These are phyloP conservation scores for Zygotorulaspora danielsina DNA, from an alignment of 805 yeast genomes.

Conservation along the genomic window DNA sequence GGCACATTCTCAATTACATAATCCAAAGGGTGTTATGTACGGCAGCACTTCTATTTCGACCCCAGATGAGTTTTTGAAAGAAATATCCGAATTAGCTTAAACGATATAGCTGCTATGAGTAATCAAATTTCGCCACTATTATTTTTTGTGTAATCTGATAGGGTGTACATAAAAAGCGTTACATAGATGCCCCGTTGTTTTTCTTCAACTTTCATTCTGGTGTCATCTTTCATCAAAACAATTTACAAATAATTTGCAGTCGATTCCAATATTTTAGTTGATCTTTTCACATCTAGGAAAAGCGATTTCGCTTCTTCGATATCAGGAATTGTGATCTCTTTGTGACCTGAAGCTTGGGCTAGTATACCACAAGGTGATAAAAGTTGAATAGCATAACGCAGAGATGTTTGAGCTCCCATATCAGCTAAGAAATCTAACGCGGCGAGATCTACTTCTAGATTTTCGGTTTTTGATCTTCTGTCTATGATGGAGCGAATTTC, in stretches of 20 bases:
- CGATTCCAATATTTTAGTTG: constrained; percentile 58
- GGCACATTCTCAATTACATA: constrained; percentile 45
- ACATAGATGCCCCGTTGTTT: background rate
- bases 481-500: constrained; percentile 80
- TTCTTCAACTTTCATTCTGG: no score
- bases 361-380: constrained; percentile 87
- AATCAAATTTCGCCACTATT: background rate
- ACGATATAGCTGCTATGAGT: constrained; percentile 1
- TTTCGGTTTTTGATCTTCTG: constrained; percentile 77
- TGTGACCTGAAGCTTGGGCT: constrained; percentile 67
- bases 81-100: constrained; percentile 53
- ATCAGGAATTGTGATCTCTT: constrained; percentile 63
- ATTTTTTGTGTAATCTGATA: no score
- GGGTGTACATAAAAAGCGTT: background rate
- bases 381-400: constrained; percentile 88
- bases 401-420: constrained; percentile 71
- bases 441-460: constrained; percentile 56
- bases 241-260: constrained; percentile 34
- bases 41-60: constrained; percentile 80
- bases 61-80: constrained; percentile 64
- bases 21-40: constrained; percentile 61
- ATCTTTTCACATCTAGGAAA: constrained; percentile 82
- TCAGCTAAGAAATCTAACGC: constrained; percentile 72
- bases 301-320: constrained; percentile 77
- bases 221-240: no score